Base-by-base conservation (phyloP, 78 protist genomes). In the Dictyostelium capitatum region DNA sequence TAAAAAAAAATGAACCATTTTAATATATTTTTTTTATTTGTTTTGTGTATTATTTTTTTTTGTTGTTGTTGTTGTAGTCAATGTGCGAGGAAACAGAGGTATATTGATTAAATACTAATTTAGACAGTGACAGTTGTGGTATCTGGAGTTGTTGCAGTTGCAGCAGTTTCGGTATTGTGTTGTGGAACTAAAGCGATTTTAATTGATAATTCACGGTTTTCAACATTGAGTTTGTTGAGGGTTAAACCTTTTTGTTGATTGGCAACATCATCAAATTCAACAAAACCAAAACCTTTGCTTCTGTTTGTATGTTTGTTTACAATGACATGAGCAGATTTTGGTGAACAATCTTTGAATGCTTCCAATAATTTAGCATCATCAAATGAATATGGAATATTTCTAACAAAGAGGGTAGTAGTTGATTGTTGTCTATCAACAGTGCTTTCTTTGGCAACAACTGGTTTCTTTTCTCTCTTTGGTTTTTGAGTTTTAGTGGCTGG, bases 231-330 rank as follows among this genome's bases (percentile, higher is more conserved):
- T 50, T 83, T 83, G 82, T 85, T 30, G 53, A 95, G 54, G 15
- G 78, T 56, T 51, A 95, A 79, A 43, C 95, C 97, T 83, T 79
- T 67, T 59, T 75, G 62, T 77, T 77, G 83, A 0, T 89, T 79
- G 32, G 67, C 95, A 48, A 80, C 48, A 79, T 73, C 78, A 28
- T 82, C 95, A 56, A 95, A 90, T 64, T 57, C 92, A 77, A 95
- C 97, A 83, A 95, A 95, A 64, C 97, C 97, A 83, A 65, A 95
- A 47, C 97, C 97, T 72, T 65, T 80, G 95, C 83, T 62, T 43
- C 53, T 87, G 80, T 73, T 85, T 72, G 51, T 73, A 47, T 62
- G n/a, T n/a, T 79, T 47, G 75, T 83, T 48, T 89, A 69, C 10
- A 64, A 83, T 82, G 53, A 95, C 90, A 79, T 83, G 95, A 30